Evolutionary conservation across 163 green algal genomes (phyloP).

Genomic region (Picocystis sp.): DNA sequence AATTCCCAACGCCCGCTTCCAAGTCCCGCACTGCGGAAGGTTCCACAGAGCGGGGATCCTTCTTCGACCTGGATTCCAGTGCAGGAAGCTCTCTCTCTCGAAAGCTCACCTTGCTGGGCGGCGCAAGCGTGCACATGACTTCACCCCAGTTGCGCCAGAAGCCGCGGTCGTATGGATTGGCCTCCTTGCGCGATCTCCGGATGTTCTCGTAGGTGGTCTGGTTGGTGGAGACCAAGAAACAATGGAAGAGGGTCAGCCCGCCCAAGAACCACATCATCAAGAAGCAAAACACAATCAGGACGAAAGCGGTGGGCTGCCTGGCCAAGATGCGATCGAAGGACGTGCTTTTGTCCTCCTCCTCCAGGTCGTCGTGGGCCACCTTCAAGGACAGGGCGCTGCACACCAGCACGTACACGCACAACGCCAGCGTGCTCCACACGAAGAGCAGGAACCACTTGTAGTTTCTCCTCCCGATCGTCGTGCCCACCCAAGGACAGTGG

Average conservation of each 20-base stretch:
- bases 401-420: constrained; percentile 19
- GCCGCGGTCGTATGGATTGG: too few relatives aligned
- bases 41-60: too few relatives aligned
- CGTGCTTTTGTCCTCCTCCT: neutral
- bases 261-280: constrained; percentile 3
- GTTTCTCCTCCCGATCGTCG: constrained; percentile 90
- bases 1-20: too few relatives aligned
- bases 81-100: too few relatives aligned
- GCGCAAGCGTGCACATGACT: too few relatives aligned
- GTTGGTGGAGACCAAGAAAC: constrained; percentile 8
- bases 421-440: constrained; percentile 47
- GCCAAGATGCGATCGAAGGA: neutral
- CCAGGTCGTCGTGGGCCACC: constrained; percentile 6
- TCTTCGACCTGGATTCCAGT: too few relatives aligned
- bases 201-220: constrained; percentile 13
- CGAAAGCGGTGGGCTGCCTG: constrained; percentile 1
- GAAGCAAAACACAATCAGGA: constrained; percentile 8
- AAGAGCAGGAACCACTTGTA: constrained; percentile 95
- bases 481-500: constrained; percentile 97
- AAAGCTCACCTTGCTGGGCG: too few relatives aligned
- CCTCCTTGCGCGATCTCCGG: too few relatives aligned
- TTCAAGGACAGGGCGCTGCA: constrained; percentile 17
- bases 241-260: constrained; percentile 6
- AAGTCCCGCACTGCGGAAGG: too few relatives aligned
- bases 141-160: too few relatives aligned